Base-by-base conservation (phyloP, 179 eudicot species). In the Heliamphora pulchella region DNA sequence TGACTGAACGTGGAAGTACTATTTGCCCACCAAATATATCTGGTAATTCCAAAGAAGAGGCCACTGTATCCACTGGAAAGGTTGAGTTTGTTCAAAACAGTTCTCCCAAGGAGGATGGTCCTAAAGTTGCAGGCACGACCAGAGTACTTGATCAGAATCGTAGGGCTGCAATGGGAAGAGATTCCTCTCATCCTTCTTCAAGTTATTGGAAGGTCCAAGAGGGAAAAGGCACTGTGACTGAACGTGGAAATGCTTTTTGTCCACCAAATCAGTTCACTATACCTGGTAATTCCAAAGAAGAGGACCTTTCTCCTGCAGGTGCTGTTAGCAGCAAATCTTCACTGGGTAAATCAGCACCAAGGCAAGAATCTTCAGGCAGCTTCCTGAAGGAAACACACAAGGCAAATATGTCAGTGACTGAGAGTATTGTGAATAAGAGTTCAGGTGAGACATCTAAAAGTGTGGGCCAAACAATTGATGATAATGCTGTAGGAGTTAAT, bases 291-390 rank as follows among this genome's bases (percentile, higher is more conserved):
- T 77, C 71, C 39, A 20, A 82, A 44, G 84, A 82, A 58, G 75
- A 84, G 80, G 78, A 51, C 71, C 85, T 64, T 81, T 46, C 84
- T 75, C 81, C 80, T 59, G 72, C 76, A 74, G 79, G 57, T 80
- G 79, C 81, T 74, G 83, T 51, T 74, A 58, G 46, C 74, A 74
- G 31, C 10, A 82, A 87, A 80, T 61, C 84, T 67, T 85, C 69
- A 79, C 31, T 66, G 20, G 78, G 78, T 47, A 72, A 66, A 71
- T 76, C 81, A 48, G 64, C 81, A n/a, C 39, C 81, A 31, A 83
- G 79, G 31, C 74, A 77, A 72, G 84, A 81, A 79, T 14, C 55
- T 65, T 53, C 66, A 8, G 85, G 82, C 78, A 72, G 86, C 44
- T 73, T 78, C 31, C 76, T 81, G 79, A 78, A 80, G 81, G 81